Conservation (phyloP, 2,329 filamentous ascomycete species). For the Ophiostoma montium region DNA sequence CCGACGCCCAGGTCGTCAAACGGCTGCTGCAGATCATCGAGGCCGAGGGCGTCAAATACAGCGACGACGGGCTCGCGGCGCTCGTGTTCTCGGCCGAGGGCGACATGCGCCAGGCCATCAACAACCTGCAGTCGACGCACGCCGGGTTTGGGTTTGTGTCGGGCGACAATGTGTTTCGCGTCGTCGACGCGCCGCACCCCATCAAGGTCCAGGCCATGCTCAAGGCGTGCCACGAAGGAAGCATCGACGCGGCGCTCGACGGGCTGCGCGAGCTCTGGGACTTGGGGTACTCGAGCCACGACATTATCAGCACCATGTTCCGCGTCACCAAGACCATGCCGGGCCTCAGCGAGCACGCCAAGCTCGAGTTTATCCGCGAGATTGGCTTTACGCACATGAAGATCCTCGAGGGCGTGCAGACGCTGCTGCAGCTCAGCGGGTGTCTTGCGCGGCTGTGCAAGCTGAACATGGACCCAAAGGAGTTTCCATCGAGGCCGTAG, state of each 20-base stretch:
- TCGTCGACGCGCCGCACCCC: conserved; percentile 92
- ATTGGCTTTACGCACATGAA: conserved; percentile 99
- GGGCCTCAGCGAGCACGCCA: conserved; percentile 81
- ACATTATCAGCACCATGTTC: conserved; percentile 99
- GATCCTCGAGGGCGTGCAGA: conserved; percentile 94
- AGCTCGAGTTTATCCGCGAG: conserved; percentile 95
- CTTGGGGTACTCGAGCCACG: conserved; percentile 93
- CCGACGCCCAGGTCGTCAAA: conserved; percentile 84
- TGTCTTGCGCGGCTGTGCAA: conserved; percentile 84
- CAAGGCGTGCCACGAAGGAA: conserved; percentile 88
- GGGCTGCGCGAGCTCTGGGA: conserved; percentile 83
- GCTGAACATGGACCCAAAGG: conserved; percentile 88
- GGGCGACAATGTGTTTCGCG: conserved; percentile 94
- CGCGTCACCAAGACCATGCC: conserved; percentile 92
- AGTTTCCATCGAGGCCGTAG: conserved; percentile 39
- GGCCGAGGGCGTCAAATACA: conserved; percentile 79
- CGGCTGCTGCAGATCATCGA: conserved; percentile 83
- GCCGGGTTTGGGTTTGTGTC: conserved; percentile 96
- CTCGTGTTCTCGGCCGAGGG: conserved; percentile 94
- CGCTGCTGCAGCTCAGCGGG: conserved; percentile 81
- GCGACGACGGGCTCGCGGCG: conserved; percentile 88
- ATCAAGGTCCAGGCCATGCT: conserved; percentile 99
- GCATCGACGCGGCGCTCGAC: conserved; percentile 77
- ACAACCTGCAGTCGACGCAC: conserved; percentile 87
- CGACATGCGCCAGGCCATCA: conserved; percentile 98